A percentile compares a stretch with the other conserved stretches of the same genome.
phyloP scores from a whole-genome alignment of 331 rosid species.

The Erythrophleum ivorense region DNA sequence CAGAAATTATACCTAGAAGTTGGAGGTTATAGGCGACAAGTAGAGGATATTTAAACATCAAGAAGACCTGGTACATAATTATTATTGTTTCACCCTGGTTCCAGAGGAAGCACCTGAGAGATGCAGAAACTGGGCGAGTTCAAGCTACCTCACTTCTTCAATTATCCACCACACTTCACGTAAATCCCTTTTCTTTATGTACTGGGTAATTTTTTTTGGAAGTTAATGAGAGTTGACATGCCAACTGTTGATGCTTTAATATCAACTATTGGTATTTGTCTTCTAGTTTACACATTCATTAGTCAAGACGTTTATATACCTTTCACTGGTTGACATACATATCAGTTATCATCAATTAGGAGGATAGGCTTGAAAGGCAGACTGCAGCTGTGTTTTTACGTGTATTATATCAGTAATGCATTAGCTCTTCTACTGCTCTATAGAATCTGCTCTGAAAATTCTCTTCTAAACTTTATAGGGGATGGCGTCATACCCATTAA shows the following conservation, averaged over 20 bases:
- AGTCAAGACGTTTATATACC: not conserved
- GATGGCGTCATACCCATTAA: not conserved
- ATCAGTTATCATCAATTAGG: not conserved
- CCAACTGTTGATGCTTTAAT: not conserved
- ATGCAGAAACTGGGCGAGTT: constrained; percentile 97
- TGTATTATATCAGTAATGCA: not conserved
- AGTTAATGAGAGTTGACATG: not conserved
- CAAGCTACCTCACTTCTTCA: constrained; percentile 96
- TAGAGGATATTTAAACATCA: not conserved
- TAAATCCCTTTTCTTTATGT: constrained; percentile 40
- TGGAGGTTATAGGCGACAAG: constrained; percentile 1
- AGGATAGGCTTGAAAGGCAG: not conserved
- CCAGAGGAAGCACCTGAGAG: constrained; percentile 32
- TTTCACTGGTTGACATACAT: not conserved
- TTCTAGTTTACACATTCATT: not conserved
- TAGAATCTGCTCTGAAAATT: not conserved
- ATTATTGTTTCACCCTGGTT: not conserved
- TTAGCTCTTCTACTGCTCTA: not conserved
- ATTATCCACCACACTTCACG: constrained; percentile 97
- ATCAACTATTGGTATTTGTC: not conserved
- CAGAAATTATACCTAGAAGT: not conserved
- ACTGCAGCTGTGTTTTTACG: not conserved
- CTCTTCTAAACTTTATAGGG: not conserved
- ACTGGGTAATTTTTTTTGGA: not conserved
- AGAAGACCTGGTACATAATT: constrained; percentile 9